Percentiles rank a stretch among this genome's conserved stretches.
These are phyloP conservation scores for Lophiotrema nucula DNA, from an alignment of 495 filamentous ascomycete genomes.

Conservation along the genomic window DNA sequence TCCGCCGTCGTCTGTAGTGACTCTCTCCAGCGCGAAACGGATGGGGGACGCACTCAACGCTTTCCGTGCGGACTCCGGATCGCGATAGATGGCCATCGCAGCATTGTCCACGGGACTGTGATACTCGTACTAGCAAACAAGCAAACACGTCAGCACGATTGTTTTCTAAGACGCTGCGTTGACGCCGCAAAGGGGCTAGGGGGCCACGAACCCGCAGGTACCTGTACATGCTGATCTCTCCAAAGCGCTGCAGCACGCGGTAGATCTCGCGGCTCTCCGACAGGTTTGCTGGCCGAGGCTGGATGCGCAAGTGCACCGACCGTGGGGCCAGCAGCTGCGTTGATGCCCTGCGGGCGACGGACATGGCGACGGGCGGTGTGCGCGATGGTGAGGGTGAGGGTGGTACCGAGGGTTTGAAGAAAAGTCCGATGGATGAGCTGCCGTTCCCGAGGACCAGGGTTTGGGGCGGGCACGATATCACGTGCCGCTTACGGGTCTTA, in stretches of 20 bases:
- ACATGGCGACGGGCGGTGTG: conserved; percentile 11
- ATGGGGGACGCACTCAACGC: conserved; percentile 45
- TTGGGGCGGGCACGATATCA: no score
- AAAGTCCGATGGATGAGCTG: no score
- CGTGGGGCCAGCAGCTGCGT: conserved; percentile 26
- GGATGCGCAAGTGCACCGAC: conserved; percentile 61
- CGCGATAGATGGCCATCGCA: conserved; percentile 45
- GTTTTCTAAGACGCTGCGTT: background rate
- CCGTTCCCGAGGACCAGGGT: no score
- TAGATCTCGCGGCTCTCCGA: conserved; percentile 71
- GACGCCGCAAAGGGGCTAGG: background rate
- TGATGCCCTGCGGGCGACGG: conserved; percentile 11
- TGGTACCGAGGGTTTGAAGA: no score
- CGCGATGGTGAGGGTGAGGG: background rate
- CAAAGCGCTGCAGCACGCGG: conserved; percentile 68
- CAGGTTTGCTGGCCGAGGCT: conserved; percentile 62
- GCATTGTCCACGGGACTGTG: conserved; percentile 39
- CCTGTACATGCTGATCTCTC: conserved; percentile 74
- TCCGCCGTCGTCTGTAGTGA: conserved; percentile 3
- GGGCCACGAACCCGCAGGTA: conserved; percentile 58
- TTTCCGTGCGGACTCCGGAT: conserved; percentile 37
- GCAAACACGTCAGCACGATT: background rate
- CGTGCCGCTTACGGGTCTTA: no score
- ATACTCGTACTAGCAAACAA: conserved; percentile 42
- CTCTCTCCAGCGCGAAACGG: conserved; percentile 36